Conservation (phyloP, 257 asterid genomes). For the Nicotiana tomentosiformis region DNA sequence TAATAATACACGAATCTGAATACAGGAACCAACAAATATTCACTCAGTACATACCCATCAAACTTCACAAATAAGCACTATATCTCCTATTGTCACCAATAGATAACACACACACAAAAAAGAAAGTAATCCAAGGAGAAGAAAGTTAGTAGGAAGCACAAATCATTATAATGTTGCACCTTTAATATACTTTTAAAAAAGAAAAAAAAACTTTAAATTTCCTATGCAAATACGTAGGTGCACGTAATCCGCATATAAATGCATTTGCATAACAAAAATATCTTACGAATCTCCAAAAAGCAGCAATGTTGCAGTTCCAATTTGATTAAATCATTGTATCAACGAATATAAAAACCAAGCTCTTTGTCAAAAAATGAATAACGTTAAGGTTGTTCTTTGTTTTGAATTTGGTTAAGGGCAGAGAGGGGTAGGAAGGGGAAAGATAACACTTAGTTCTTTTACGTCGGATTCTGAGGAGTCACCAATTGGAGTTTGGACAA, state of each 20-base stretch:
- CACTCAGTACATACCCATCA: not conserved
- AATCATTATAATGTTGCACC: not conserved
- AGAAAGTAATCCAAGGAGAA: not conserved
- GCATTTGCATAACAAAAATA: not conserved
- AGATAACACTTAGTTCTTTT: not conserved
- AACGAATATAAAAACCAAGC: not conserved
- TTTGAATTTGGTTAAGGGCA: not conserved
- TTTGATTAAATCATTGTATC: not conserved
- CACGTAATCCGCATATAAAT: not conserved
- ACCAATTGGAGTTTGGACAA: not conserved
- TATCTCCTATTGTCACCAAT: not conserved
- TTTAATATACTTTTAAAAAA: too few species aligned
- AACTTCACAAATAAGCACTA: not conserved
- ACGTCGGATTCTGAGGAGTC: not conserved
- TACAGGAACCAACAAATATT: not conserved
- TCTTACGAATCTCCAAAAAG: not conserved
- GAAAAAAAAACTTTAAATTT: too few species aligned
- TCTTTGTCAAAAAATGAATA: not conserved
- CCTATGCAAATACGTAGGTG: too few species aligned
- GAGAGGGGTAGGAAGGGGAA: not conserved
- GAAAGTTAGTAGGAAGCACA: not conserved
- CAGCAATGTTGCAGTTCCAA: not conserved
- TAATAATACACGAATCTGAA: not conserved
- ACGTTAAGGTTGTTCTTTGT: not conserved
- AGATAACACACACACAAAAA: not conserved